phyloP scores from a whole-genome alignment of 805 yeast species.

The Lipomyces kockii region DNA sequence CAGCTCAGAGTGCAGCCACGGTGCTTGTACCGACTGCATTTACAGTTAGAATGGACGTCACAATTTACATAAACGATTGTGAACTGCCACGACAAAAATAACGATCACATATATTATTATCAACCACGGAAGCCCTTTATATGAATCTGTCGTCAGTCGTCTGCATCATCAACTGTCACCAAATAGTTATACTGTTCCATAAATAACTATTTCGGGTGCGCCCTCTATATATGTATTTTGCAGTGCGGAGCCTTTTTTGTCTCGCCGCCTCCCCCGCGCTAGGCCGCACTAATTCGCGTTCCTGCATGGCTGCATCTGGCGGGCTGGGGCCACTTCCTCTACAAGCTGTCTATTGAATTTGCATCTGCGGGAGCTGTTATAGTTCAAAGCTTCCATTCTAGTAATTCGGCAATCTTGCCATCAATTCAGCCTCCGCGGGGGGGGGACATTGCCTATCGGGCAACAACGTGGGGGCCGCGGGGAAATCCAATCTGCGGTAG shows the following conservation, averaged over 20 bases:
- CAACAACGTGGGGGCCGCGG: too few species aligned
- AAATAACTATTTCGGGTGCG: too few species aligned
- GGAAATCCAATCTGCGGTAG: too few species aligned
- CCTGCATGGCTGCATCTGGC: not conserved
- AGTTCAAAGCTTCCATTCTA: not conserved
- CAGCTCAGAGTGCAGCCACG: not conserved
- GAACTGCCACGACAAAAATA: not conserved
- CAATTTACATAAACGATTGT: not conserved
- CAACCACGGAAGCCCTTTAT: too few species aligned
- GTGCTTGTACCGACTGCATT: not conserved
- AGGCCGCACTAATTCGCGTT: not conserved
- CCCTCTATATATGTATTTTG: too few species aligned
- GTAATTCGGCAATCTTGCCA: not conserved
- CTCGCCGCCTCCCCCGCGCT: not conserved
- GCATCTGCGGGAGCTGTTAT: not conserved
- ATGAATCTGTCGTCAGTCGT: too few species aligned
- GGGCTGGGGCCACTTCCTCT: not conserved
- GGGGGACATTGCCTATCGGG: too few species aligned
- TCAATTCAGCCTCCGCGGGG: too few species aligned
- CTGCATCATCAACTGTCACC: not conserved
- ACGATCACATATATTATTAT: too few species aligned
- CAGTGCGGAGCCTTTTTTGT: too few species aligned
- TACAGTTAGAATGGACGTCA: not conserved
- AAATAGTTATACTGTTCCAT: not conserved
- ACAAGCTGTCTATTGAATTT: not conserved